Conservation (phyloP, 169 alveolate species). For the Sarcocystis neurona region DNA sequence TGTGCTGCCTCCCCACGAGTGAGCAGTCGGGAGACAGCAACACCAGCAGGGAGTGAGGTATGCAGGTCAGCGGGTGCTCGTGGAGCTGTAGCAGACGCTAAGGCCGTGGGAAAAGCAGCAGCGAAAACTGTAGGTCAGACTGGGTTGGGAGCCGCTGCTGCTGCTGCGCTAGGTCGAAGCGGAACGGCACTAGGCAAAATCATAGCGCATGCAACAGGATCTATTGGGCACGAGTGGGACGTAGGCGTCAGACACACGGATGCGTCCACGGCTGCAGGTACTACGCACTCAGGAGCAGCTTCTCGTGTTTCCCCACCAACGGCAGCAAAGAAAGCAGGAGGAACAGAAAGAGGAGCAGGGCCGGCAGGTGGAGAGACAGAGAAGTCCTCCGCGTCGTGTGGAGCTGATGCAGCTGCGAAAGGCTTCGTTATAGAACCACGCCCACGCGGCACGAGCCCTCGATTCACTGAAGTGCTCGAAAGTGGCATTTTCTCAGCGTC, state of each 20-base stretch:
- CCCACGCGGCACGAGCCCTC: not conserved
- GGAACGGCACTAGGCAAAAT: not conserved
- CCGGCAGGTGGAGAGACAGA: not conserved
- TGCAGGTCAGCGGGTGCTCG: not conserved
- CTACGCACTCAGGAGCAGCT: not conserved
- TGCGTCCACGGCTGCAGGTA: not conserved
- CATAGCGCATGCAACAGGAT: slow-evolving; percentile 10
- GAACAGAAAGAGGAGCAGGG: not conserved
- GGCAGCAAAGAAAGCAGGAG: not conserved
- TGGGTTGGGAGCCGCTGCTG: not conserved
- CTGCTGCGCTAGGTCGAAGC: slow-evolving; percentile 2
- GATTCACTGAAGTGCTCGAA: not conserved
- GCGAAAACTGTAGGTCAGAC: not conserved
- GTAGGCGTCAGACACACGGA: not conserved
- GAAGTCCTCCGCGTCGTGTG: not conserved
- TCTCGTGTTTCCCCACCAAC: not conserved
- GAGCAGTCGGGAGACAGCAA: not conserved
- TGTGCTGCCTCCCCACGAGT: not conserved
- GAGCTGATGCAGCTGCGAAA: too few species aligned
- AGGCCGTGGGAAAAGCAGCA: not conserved
- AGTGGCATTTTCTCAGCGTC: slow-evolving; percentile 11
- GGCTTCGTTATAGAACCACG: not conserved
- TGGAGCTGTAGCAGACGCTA: not conserved
- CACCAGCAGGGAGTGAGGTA: not conserved
- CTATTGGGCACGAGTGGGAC: slow-evolving; percentile 13